Base-by-base conservation (phyloP, 2,329 filamentous ascomycete genomes). In the Berkeleyomyces rouxiae region DNA sequence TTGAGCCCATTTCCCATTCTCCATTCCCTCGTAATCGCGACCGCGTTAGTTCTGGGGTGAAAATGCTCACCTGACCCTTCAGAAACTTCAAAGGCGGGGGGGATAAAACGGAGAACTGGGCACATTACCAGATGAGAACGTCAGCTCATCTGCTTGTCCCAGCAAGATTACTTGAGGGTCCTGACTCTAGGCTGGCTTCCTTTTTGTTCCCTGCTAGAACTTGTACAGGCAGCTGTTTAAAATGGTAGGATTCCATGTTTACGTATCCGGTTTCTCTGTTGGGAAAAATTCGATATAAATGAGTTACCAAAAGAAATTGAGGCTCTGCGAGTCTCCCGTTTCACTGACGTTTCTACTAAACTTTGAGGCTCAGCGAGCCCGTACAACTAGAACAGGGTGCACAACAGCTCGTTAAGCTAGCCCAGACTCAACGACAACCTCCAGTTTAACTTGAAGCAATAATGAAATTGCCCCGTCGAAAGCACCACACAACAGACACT, bases 101-200 rank as follows among this genome's bases (percentile, higher is more conserved):
- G 43, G 43, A n/a, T n/a, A n/a, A 46, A n/a, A n/a, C 3, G 7
- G 51, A n/a, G 33, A 39, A 55, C n/a, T 31, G 33, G 37, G n/a
- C 51, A 55, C 7, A 36, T 37, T 31, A 36, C 10, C n/a, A 55
- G 51, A 39, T 3, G 11, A 55, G 33, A 55, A 39, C 37, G 33
- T 55, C 51, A 55, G 51, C 51, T 11, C 51, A 55, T 55, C 49
- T n/a, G n/a, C 36, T 55, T 55, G 51, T 55, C 37, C 51, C n/a
- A 51, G 31, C 46, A 16, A 47, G 46, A 16, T 23, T 47, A 55
- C 33, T 4, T 36, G 37, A 36, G 51, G 33, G 6, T 55, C 51
- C 37, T 55, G 23, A 23, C 51, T 13, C 51, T 39, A 37, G 36
- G 13, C 16, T 37, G 10, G 4, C 7, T 37, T 2, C 51, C 36